Evolutionary conservation across 73 alveolate genomes (phyloP).

Genomic region (Paramecium biaurelia): DNA sequence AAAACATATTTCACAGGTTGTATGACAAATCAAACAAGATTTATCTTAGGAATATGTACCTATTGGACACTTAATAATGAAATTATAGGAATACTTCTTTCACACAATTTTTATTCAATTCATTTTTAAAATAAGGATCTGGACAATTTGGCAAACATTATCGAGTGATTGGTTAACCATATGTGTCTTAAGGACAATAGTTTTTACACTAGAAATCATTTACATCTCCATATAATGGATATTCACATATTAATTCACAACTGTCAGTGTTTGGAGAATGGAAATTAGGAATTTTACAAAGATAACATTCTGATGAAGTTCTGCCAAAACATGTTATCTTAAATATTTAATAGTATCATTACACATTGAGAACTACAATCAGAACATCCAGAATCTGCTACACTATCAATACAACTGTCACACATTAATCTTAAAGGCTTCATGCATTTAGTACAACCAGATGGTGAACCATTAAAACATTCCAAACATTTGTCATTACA

Average conservation of each 20-base stretch:
- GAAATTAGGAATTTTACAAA: neutral
- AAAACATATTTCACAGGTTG: neutral
- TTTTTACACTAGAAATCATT: neutral
- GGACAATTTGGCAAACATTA: conserved; percentile 12
- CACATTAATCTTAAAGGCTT: conserved; percentile 17
- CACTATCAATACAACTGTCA: neutral
- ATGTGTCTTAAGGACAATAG: neutral
- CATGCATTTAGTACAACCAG: neutral
- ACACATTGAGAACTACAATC: conserved; percentile 26
- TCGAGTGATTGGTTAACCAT: neutral
- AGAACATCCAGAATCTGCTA: neutral
- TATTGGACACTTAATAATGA: neutral
- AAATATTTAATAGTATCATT: neutral
- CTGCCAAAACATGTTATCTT: conserved; percentile 14
- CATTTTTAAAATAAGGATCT: conserved; percentile 4
- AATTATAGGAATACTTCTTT: neutral
- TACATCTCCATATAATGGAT: neutral
- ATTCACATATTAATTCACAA: neutral
- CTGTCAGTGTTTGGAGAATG: neutral
- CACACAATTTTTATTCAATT: neutral
- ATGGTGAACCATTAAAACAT: neutral
- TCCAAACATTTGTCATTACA: neutral
- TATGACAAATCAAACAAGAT: neutral
- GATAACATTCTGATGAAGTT: conserved; percentile 6
- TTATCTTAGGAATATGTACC: neutral